phyloP scores from a whole-genome alignment of 495 filamentous ascomycete species.

The Tuber magnatum region DNA sequence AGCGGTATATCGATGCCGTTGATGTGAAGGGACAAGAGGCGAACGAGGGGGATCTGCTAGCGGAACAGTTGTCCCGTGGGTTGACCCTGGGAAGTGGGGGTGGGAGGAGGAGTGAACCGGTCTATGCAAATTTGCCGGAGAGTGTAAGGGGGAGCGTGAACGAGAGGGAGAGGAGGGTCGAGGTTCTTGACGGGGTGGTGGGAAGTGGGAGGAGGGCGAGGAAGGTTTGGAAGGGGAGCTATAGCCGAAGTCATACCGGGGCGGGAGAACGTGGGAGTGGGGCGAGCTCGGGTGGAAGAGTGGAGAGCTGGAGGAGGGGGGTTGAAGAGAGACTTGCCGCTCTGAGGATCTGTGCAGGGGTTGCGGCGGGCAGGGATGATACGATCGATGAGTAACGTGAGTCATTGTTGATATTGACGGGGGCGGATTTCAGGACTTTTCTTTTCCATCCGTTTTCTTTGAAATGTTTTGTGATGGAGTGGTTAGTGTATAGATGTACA shows the following conservation, averaged over 20 bases:
- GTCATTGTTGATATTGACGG: background rate
- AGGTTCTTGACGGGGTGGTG: conserved; percentile 9
- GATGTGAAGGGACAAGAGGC: conserved; percentile 7
- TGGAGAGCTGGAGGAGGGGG: conserved; percentile 8
- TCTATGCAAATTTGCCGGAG: conserved; percentile 21
- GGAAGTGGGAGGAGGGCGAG: conserved; percentile 7
- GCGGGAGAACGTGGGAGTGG: background rate
- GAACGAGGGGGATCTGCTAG: conserved; percentile 17
- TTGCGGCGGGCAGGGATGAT: conserved; percentile 2
- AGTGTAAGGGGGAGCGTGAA: conserved; percentile 5
- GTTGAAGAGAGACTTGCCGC: conserved; percentile 12
- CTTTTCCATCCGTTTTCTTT: background rate
- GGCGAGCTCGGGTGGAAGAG: background rate
- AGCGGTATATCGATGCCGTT: conserved; percentile 36
- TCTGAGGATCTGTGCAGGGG: background rate
- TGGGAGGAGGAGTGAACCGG: conserved; percentile 27
- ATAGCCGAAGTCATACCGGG: conserved; percentile 27
- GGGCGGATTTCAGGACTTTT: conserved; percentile 1
- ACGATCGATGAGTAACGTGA: background rate
- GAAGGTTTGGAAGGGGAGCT: conserved; percentile 5
- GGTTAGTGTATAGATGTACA: background rate
- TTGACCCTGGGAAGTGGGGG: conserved; percentile 11
- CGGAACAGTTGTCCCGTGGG: conserved; percentile 15
- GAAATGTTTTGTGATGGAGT: background rate
- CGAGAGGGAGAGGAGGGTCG: conserved; percentile 10